A percentile compares a stretch with the other conserved stretches of the same genome.
Conservation (phyloP, 768 basidiomycete species). For the Termitomyces bulborhizus region DNA sequence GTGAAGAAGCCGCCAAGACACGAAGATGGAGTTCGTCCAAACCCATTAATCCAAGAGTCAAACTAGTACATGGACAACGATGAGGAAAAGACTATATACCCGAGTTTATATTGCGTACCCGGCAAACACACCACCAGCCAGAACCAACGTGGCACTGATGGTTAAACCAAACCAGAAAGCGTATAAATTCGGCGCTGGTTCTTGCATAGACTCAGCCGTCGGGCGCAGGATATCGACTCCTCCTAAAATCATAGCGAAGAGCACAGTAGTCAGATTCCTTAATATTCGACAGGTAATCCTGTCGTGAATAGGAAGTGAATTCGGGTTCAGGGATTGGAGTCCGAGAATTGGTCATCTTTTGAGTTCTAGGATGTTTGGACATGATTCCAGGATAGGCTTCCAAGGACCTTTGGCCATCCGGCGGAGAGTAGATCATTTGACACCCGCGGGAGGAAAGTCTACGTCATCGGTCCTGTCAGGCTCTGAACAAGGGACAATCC, state of each 20-base stretch:
- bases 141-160: slow-evolving; percentile 62
- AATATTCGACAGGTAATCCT: too few relatives aligned
- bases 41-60: slow-evolving; percentile 92
- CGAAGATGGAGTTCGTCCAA: slow-evolving; percentile 89
- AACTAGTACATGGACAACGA: slow-evolving; percentile 29
- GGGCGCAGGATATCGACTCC: not conserved
- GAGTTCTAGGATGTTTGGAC: not conserved
- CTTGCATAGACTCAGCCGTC: slow-evolving; percentile 4
- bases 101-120: slow-evolving; percentile 46
- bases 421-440: not conserved
- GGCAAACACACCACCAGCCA: slow-evolving; percentile 88
- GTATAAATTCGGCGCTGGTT: slow-evolving; percentile 36
- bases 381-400: not conserved
- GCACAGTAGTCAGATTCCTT: too few relatives aligned
- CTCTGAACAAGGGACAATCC: not conserved
- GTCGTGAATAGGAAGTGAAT: too few relatives aligned
- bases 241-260: not conserved
- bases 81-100: not conserved
- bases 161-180: slow-evolving; percentile 72
- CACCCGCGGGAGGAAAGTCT: not conserved
- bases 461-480: not conserved
- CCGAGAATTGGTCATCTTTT: not conserved
- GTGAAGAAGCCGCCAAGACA: slow-evolving; percentile 77
- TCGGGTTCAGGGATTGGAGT: not conserved
- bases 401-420: not conserved